Conservation (phyloP, 306 rosid genomes). For the Glycyrrhiza uralensis region DNA sequence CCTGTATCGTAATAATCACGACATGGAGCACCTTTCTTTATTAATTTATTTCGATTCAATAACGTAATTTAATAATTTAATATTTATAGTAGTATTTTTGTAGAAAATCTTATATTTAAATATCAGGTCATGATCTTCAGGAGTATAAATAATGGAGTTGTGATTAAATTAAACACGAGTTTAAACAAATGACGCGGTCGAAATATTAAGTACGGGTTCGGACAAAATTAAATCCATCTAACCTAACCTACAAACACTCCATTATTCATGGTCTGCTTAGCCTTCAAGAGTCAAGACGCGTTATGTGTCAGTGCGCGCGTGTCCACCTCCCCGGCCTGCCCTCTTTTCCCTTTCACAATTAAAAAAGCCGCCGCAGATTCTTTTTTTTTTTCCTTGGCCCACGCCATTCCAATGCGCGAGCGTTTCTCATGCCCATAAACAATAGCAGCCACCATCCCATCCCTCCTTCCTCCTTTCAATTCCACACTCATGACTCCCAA, state of each 20-base stretch:
- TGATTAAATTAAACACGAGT: neutral
- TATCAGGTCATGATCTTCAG: no score
- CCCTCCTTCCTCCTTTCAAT: neutral
- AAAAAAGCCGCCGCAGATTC: conserved; percentile 33
- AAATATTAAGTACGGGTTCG: neutral
- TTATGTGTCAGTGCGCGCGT: neutral
- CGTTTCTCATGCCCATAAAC: conserved; percentile 22
- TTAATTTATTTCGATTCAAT: no score
- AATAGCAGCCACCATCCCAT: conserved; percentile 19
- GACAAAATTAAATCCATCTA: neutral
- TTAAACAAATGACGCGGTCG: neutral
- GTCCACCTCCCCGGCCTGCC: no score
- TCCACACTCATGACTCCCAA: neutral
- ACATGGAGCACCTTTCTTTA: no score
- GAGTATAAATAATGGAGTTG: no score
- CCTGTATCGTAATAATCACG: no score
- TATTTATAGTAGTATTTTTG: no score
- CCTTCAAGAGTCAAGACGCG: conserved; percentile 12
- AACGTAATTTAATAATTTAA: no score
- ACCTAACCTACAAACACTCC: neutral
- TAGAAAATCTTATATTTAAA: no score
- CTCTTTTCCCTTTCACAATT: neutral
- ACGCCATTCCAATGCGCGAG: neutral
- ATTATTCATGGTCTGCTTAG: neutral
- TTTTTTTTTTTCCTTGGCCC: conserved; percentile 15